Conservation (phyloP, 2,329 filamentous ascomycete species). For the Fusarium sp. region DNA sequence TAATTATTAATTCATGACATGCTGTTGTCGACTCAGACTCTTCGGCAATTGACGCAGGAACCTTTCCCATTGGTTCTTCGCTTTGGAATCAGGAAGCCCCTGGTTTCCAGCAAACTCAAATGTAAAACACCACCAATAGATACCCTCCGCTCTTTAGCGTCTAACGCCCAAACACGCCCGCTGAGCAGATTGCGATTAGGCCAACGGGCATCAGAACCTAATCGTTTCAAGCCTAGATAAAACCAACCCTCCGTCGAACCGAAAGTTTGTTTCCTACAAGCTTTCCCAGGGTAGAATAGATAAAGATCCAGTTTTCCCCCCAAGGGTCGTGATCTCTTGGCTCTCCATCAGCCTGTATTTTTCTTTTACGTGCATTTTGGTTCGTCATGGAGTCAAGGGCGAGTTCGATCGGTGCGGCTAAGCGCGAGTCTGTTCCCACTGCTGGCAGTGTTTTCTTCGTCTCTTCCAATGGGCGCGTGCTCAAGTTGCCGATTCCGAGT, state of each 20-base stretch:
- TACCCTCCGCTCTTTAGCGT: neutral
- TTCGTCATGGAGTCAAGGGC: conserved; percentile 7
- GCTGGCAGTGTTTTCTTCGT: conserved; percentile 41
- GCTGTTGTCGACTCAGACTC: neutral
- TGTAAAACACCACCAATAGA: conserved; percentile 5
- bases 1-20: neutral
- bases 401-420: neutral
- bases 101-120: conserved; percentile 8
- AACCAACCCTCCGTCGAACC: neutral
- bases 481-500: conserved; percentile 32
- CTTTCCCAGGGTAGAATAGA: neutral
- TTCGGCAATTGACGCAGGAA: neutral
- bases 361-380: neutral
- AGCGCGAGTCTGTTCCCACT: conserved; percentile 30
- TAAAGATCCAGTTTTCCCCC: conserved; percentile 7
- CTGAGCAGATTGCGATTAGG: neutral
- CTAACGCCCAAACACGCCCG: conserved; percentile 14
- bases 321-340: neutral
- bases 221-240: neutral
- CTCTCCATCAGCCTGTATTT: neutral
- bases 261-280: neutral
- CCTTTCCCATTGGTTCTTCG: neutral
- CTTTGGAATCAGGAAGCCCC: neutral
- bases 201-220: neutral
- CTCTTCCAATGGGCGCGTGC: conserved; percentile 27